Evolutionary conservation across 2,329 filamentous ascomycete genomes (phyloP), one percentile per base, ranked within the genome.

Genomic region (Ophiocordyceps camponoti-floridani): DNA sequence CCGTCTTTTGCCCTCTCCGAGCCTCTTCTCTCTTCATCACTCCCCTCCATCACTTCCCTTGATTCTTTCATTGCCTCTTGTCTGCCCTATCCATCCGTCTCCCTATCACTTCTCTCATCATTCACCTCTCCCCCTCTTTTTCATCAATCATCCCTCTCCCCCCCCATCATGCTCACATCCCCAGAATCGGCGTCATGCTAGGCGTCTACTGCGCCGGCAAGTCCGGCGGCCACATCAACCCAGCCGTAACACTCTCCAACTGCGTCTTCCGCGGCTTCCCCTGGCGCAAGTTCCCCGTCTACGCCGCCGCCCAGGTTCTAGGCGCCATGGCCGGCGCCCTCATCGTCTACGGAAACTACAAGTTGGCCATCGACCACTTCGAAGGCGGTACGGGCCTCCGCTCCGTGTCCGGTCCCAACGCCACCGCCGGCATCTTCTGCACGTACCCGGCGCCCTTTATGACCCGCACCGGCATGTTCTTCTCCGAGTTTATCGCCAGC

Each of bases 371-470:
- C 51, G 70, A 82, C 51, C 57, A 61, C 19, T 77, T 72, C 51
- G 79, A 84, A 56, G 80, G 78, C 13, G 70, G 69, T 2, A 58
- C 67, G 3, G 64, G 69, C 13, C 66, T 81, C 46, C 69, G 80
- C 23, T 84, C 78, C 1, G 79, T 84, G 0, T 58, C 61, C 38
- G 70, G 64, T 9, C 56, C 62, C 26, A 81, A 72, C 41, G 70
- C 79, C 1, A 79, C 79, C 0, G 82, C 77, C 0, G 79, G 74
- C 2, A 75, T 86, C 50, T 85, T 85, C 57, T 81, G 75, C 65
- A 84, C 82, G 0, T 85, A 85, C 52, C 80, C 81, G 0, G 73
- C 76, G 37, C 53, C 62, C 0, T 82, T 84, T 58, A 69, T 84
- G 65, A 78, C 74, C 3, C 75, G 70, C 43, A 73, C 75, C 0